Percentiles rank a stretch among this genome's conserved stretches.
phyloP scores from a whole-genome alignment of 2,329 filamentous ascomycete species.

The Colletotrichum phormii region DNA sequence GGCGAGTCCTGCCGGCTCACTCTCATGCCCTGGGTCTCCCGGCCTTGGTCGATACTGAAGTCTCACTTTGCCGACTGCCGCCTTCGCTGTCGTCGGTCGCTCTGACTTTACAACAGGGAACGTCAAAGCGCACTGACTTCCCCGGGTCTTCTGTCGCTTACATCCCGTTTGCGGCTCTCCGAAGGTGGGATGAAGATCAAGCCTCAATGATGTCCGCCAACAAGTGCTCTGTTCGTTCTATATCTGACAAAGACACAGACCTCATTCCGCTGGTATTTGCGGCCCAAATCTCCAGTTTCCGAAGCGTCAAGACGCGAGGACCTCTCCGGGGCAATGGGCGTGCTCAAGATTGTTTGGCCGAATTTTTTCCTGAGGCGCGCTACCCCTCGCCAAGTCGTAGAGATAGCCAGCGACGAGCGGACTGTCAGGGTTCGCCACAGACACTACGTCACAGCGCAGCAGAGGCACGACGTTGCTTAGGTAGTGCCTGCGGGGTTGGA shows the following conservation, averaged over 20 bases:
- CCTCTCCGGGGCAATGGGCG: not conserved
- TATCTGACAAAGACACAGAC: not conserved
- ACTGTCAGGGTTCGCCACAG: not conserved
- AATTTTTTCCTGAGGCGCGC: conserved; percentile 1
- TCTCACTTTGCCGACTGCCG: not conserved
- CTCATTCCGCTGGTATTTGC: not conserved
- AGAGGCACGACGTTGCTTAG: not conserved
- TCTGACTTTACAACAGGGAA: not conserved
- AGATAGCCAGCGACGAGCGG: not conserved
- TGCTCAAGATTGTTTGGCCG: not conserved
- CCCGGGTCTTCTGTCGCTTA: not conserved
- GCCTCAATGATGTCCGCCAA: not conserved
- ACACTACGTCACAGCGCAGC: conserved; percentile 25
- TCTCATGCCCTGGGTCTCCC: too few species aligned
- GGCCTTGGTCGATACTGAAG: not conserved
- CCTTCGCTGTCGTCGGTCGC: not conserved
- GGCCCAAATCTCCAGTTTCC: not conserved
- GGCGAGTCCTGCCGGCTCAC: not conserved
- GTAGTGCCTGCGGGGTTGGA: conserved; percentile 1
- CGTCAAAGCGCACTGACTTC: not conserved
- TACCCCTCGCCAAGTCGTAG: conserved; percentile 7
- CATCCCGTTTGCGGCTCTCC: not conserved
- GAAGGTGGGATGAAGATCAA: not conserved
- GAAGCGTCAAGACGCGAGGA: not conserved
- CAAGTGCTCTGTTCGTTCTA: not conserved